Conservation (phyloP, 1,139 yeast species). For the Saccharomyces hybrid region DNA sequence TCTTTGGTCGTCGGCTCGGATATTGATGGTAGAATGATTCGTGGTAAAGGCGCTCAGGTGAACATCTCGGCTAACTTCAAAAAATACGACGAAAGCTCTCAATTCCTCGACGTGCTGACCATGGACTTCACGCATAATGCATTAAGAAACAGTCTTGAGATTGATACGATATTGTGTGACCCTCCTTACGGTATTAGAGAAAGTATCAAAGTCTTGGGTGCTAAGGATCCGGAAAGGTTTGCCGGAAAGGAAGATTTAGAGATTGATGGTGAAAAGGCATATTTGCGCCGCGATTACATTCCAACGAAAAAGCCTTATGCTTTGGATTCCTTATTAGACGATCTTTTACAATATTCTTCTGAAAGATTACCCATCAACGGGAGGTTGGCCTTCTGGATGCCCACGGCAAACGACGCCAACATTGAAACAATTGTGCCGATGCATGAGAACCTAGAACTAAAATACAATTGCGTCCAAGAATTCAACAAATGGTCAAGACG, state of each 20-base stretch:
- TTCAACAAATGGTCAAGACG: constrained; percentile 92
- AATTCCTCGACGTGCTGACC: constrained; percentile 67
- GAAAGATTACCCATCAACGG: constrained; percentile 65
- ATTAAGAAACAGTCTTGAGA: constrained; percentile 48
- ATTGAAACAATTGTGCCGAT: constrained; percentile 65
- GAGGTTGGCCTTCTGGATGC: constrained; percentile 94
- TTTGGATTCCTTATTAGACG: constrained; percentile 66
- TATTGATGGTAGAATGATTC: constrained; percentile 76
- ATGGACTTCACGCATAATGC: constrained; percentile 96
- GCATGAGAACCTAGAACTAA: constrained; percentile 61
- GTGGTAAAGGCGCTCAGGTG: constrained; percentile 49
- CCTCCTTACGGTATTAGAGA: constrained; percentile 98
- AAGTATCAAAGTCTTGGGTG: constrained; percentile 88
- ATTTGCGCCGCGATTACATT: constrained; percentile 69
- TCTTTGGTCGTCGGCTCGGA: constrained; percentile 82
- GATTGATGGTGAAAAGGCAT: constrained; percentile 74
- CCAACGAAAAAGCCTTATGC: constrained; percentile 92
- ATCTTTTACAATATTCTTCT: constrained; percentile 65
- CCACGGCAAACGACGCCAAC: constrained; percentile 86
- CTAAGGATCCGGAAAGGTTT: constrained; percentile 52
- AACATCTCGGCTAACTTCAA: constrained; percentile 61
- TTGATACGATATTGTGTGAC: constrained; percentile 89
- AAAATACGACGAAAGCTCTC: constrained; percentile 54
- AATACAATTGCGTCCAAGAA: constrained; percentile 74
- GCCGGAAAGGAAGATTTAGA: constrained; percentile 59